A percentile compares a stretch with the other conserved stretches of the same genome.
phyloP scores from a whole-genome alignment of 108 stramenopile genomes.

The Cyclostephanos invisitatus region DNA sequence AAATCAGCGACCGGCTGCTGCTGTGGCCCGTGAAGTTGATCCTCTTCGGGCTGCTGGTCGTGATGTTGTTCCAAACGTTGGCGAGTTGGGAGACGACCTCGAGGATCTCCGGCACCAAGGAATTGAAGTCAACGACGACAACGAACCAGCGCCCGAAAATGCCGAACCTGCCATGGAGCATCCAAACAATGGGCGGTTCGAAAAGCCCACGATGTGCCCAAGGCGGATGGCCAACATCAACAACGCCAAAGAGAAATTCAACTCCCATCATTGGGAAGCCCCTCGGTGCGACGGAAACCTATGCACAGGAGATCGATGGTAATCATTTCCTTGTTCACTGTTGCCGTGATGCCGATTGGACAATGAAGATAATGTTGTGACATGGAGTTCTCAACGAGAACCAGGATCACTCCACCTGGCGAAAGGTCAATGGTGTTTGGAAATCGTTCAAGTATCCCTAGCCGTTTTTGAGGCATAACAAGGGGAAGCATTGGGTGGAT shows the following conservation, averaged over 20 bases:
- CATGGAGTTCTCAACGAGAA: conserved; percentile 4
- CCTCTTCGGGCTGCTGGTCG: neutral
- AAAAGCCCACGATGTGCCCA: conserved; percentile 15
- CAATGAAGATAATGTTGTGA: conserved; percentile 15
- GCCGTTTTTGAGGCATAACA: conserved; percentile 6
- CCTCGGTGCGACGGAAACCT: neutral
- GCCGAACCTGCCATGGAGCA: neutral
- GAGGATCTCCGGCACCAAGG: conserved; percentile 8
- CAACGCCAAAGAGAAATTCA: conserved; percentile 2
- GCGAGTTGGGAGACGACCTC: neutral
- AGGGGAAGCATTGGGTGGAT: conserved; percentile 1
- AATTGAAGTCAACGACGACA: conserved; percentile 9
- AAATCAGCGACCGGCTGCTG: neutral
- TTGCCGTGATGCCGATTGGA: neutral
- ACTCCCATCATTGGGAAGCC: neutral
- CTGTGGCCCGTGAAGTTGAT: neutral
- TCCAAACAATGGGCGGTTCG: neutral
- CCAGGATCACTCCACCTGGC: neutral
- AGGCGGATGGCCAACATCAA: neutral
- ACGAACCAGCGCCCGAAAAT: conserved; percentile 18
- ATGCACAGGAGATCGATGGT: neutral
- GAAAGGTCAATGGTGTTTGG: too few species aligned
- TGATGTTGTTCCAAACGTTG: neutral
- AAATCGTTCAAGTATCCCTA: conserved; percentile 14
- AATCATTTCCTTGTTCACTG: conserved; percentile 15